Base-by-base conservation (phyloP, 108 stramenopile species). In the Parmales sp. region DNA sequence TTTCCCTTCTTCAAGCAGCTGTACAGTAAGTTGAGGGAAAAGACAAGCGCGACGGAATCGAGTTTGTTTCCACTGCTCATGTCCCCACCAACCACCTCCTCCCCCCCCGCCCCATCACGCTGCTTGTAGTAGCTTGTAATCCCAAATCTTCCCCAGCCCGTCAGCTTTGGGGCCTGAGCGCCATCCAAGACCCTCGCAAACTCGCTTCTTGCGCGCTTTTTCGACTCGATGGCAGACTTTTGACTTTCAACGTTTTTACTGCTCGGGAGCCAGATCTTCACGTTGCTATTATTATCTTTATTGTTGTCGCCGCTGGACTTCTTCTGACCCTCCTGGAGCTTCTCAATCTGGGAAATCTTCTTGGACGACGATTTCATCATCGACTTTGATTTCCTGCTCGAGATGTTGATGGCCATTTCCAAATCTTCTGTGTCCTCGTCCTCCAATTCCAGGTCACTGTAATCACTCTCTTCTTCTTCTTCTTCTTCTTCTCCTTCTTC, bases 11-110 rank as follows among this genome's bases (percentile, higher is more conserved):
- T 93, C 66, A 94, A 66, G 26, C 75, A 72, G 11, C 90, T 77
- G 73, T 89, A 74, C 39, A 96, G 74, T 50, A 96, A 69, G 23
- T 80, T 74, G 37, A 96, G 72, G 6, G 91, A 91, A 63, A 96
- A 92, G 6, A 80, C 76, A 9, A 92, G 86, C 34, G 93, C 95
- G 70, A 74, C 76, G 25, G 77, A 75, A 45, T 73, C 81, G n/a
- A n/a, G n/a, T n/a, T n/a, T n/a, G n/a, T n/a, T n/a, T n/a, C n/a
- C n/a, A n/a, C n/a, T n/a, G n/a, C n/a, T n/a, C n/a, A n/a, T n/a
- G n/a, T n/a, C n/a, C n/a, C n/a, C n/a, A n/a, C n/a, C n/a, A 54
- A 86, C 82, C 38, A 85, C 89, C 71, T 85, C 76, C 64, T 93
- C 88, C n/a, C 87, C 37, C 8, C 34, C 51, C 22, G 19, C 19